Conservation (phyloP, 2,329 filamentous ascomycete species). For the Boeremia lycopersici region DNA sequence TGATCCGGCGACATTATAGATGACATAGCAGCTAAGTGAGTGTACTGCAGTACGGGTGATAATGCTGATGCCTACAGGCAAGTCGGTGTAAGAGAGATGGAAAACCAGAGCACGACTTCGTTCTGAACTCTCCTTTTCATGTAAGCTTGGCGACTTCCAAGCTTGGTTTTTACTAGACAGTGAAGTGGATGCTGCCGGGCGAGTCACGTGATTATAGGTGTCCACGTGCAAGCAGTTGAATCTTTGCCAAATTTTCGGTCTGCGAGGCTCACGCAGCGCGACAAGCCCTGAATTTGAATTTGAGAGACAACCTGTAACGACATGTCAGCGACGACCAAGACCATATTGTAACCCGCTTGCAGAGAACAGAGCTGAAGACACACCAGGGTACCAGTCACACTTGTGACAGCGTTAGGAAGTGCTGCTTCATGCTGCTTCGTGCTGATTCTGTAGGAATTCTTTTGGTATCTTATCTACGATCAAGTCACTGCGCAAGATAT, state of each 20-base stretch:
- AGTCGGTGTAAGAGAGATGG: conserved; percentile 5
- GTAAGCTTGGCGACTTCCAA: neutral
- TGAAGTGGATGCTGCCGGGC: neutral
- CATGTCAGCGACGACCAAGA: neutral
- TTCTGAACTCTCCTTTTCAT: neutral
- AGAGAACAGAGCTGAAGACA: neutral
- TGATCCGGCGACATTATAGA: neutral
- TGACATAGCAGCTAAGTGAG: neutral
- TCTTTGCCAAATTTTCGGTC: neutral
- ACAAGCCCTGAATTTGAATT: neutral
- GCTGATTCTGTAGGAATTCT: too few species aligned
- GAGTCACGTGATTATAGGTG: neutral
- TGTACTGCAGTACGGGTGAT: neutral
- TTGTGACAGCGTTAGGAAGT: neutral
- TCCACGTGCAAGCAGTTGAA: neutral
- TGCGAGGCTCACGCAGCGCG: neutral
- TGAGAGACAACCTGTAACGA: neutral
- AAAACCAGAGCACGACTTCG: neutral
- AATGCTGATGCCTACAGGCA: neutral
- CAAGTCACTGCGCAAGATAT: neutral
- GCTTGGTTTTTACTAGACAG: neutral
- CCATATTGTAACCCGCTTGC: neutral
- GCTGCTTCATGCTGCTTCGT: neutral
- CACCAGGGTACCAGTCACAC: neutral
- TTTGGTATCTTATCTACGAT: neutral